Evolutionary conservation across 768 basidiomycete species (phyloP).

Genomic region (Russula earlei): DNA sequence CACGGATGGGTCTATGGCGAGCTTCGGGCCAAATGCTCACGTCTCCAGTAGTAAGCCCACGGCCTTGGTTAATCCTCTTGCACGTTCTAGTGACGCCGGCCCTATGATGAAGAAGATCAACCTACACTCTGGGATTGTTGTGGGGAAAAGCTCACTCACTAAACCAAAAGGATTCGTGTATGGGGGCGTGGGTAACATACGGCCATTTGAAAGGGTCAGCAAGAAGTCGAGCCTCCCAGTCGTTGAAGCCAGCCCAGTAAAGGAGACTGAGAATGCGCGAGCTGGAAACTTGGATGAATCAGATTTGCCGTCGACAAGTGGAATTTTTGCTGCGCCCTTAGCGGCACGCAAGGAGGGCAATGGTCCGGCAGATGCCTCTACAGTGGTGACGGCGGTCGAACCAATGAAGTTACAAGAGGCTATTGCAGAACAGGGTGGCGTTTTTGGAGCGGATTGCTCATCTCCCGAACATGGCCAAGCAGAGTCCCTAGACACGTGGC

Average conservation of each 20-base stretch:
- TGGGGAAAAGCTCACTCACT: constrained; percentile 18
- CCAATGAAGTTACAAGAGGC: constrained; percentile 11
- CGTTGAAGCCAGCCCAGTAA: constrained; percentile 39
- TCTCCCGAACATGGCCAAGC: constrained; percentile 10
- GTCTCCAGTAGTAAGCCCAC: constrained; percentile 1
- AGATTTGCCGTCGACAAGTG: not conserved
- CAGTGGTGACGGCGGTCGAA: not conserved
- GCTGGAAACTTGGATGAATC: not conserved
- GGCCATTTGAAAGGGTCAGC: constrained; percentile 29
- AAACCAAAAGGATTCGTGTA: constrained; percentile 15
- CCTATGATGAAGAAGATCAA: constrained; percentile 17
- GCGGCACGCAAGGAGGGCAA: not conserved
- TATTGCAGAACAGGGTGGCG: not conserved
- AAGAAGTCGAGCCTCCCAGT: constrained; percentile 36
- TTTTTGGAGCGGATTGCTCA: not conserved
- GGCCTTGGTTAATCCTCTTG: not conserved
- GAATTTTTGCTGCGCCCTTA: not conserved
- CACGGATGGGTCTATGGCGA: not conserved
- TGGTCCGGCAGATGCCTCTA: not conserved
- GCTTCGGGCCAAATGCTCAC: not conserved
- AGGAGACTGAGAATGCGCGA: constrained; percentile 21
- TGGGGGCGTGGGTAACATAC: constrained; percentile 19
- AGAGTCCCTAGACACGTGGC: constrained; percentile 23
- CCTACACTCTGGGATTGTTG: constrained; percentile 20
- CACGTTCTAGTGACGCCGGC: not conserved